Base-by-base conservation (phyloP, 116 monocot species). In the Iris pallida region DNA sequence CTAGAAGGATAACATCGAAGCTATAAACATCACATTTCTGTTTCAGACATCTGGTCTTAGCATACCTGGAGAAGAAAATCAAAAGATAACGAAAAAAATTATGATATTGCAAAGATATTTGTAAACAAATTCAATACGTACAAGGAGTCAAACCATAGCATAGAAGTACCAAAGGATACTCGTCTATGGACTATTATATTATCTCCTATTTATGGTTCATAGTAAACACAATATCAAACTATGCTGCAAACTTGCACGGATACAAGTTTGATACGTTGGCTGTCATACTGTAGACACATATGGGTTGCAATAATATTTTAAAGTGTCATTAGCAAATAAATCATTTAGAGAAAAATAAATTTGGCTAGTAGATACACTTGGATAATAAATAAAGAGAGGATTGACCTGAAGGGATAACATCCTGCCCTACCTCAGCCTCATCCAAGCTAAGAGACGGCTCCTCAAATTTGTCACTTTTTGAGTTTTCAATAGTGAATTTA, bases 11-110 rank as follows among this genome's bases (percentile, higher is more conserved):
- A 53, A 81, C 81, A 6, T 76, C 81, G 12, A 77, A 81, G 47
- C 81, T 81, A 43, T 81, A 81, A 9, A 81, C 81, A 57, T 95
- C 94, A 71, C 94, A 90, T 73, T 95, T 95, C 79, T 90, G 85
- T 4, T 88, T 88, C 83, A 95, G 71, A 55, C 88, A 88, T 20
- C 95, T 91, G 7, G 95, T 95, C 95, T 91, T 95, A 3, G 95
- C 95, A 75, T 95, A 95, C 75, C 91, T 94, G 42, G 14, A 60
- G 12, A 60, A 42, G 9, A 58, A 58, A 20, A 20, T n/a, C 11
- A 6, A 42, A 12, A 44, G 15, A 11, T 6, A n/a, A 42, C n/a
- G 44, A 12, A 61, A 42, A 45, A n/a, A 6, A 5, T 61, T 53
- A 41, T 53, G 11, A 41, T 10, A 46, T 63, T 18, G 47, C 44